Base-by-base conservation (phyloP, 768 basidiomycete genomes). In the Termitomyces sp. region DNA sequence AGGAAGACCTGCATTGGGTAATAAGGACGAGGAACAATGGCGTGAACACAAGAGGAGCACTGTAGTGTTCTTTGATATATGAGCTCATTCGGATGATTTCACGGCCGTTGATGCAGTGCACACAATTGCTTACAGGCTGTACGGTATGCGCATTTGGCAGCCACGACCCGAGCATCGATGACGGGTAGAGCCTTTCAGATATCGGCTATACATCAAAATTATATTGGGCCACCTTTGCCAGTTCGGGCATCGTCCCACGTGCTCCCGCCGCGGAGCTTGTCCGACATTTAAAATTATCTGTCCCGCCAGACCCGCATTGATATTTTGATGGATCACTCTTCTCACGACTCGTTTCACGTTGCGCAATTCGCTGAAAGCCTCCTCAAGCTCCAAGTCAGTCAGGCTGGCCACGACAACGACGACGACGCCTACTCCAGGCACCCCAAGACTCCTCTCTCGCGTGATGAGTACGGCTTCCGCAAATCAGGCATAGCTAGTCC, bases 401-500 rank as follows among this genome's bases (percentile, higher is more conserved):
- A 67, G 6, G 35, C 55, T 32, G 58, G 4, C 41, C 41, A 61
- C 33, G 41, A 55, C 33, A 13, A 48, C 43, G 48, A 61, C 32
- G 47, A 61, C 46, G 48, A 36, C 32, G 55, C 51, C 32, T 46
- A 59, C 55, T 56, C 18, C 56, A 58, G 54, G 53, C 55, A 51
- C 57, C 61, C 55, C 12, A 65, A 44, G 54, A 63, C 62, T 5
- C 71, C 81, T 56, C 77, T 75, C 59, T 73, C 80, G 23, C 80
- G 80, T 56, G 93, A 94, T 55, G 92, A 89, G 55, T 93, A 92
- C 72, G 93, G 92, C 56, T 93, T 93, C 72, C 83, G 89, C 12
- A 72, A 81, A 36, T 93, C 91, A 9, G 89, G 88, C 4, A 68
- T 80, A 46, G 81, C 82, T 46, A 89, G 87, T 10, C 91, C 89